Conservation (phyloP, 768 basidiomycete genomes). For the Panus rudis region DNA sequence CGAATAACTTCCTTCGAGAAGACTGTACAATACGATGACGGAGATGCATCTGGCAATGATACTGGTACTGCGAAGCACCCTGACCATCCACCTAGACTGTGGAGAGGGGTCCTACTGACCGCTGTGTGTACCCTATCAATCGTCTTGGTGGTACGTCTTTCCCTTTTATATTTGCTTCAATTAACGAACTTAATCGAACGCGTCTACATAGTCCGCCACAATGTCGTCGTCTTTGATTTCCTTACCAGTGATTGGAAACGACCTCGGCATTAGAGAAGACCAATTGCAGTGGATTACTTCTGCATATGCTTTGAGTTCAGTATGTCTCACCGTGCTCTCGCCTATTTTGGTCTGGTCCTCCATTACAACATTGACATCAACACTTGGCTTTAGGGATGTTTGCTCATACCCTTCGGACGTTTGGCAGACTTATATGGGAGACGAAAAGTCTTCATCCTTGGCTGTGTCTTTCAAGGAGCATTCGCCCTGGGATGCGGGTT, state of each 20-base stretch:
- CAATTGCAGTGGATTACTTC: slow-evolving; percentile 60
- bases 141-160: no score
- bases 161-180: no score
- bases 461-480: slow-evolving; percentile 43
- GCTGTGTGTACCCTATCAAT: no score
- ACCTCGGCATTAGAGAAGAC: slow-evolving; percentile 39
- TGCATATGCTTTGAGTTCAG: slow-evolving; percentile 61
- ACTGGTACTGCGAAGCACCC: no score
- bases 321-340: slow-evolving; percentile 19
- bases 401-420: slow-evolving; percentile 67
- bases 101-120: no score
- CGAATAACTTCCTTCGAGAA: no score
- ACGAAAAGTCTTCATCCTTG: slow-evolving; percentile 56
- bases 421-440: slow-evolving; percentile 75
- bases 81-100: no score
- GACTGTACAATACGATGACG: no score
- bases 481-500: slow-evolving; percentile 65
- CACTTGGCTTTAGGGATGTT: slow-evolving; percentile 47
- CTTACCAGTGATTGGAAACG: slow-evolving; percentile 21
- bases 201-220: slow-evolving; percentile 16
- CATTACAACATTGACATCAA: background rate
- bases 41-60: no score
- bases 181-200: no score
- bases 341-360: background rate
- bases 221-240: slow-evolving; percentile 16